Evolutionary conservation across 345 rosid species (phyloP).

Genomic region (Dipteronia dyeriana): DNA sequence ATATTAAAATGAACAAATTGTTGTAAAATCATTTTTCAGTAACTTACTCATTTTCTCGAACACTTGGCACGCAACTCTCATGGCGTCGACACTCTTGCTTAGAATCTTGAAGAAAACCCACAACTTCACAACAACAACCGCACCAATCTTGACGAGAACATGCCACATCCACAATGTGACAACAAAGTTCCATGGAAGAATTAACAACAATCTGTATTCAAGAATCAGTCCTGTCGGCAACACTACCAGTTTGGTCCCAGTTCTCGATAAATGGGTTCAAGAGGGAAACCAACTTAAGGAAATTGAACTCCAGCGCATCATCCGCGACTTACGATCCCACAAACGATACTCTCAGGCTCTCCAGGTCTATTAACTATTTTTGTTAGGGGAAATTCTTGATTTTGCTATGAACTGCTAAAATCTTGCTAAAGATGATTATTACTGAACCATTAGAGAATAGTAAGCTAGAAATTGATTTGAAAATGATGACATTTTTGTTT

Average conservation of each 20-base stretch:
- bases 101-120: conserved; percentile 14
- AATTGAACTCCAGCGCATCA: conserved; percentile 25
- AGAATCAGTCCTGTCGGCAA: conserved; percentile 39
- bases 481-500: not conserved
- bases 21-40: too few relatives aligned
- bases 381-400: not conserved
- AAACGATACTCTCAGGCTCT: conserved; percentile 41
- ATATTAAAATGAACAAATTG: too few relatives aligned
- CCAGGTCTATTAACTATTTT: conserved; percentile 25
- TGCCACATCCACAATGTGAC: not conserved
- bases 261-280: conserved; percentile 43
- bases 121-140: conserved; percentile 13
- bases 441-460: not conserved
- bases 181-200: not conserved
- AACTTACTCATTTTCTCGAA: not conserved
- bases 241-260: conserved; percentile 37
- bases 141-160: conserved; percentile 13
- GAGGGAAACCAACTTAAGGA: conserved; percentile 24
- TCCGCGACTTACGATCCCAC: conserved; percentile 38
- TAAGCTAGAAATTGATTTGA: not conserved
- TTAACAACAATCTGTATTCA: conserved; percentile 27
- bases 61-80: not conserved
- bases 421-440: not conserved
- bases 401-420: not conserved
- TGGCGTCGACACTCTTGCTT: conserved; percentile 25